Evolutionary conservation across 2,329 filamentous ascomycete species (phyloP).

Genomic region (Ophiostoma angusticollis): DNA sequence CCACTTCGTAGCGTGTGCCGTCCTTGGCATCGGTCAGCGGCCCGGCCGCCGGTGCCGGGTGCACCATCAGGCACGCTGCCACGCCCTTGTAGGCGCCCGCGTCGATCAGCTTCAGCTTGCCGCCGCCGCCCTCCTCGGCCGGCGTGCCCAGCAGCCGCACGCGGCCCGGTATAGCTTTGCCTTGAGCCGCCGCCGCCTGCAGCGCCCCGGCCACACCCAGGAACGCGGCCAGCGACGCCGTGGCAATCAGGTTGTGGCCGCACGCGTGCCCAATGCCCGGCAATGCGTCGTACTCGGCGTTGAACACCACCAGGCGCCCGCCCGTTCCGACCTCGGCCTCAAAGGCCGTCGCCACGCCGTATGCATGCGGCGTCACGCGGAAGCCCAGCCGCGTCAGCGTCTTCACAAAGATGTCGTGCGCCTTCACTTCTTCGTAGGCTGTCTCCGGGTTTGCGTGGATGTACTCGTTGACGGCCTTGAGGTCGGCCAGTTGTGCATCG

Average conservation of each 20-base stretch:
- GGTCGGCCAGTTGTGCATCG: conserved; percentile 3
- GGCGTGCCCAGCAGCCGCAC: conserved; percentile 28
- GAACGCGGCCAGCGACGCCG: conserved; percentile 23
- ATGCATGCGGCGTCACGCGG: conserved; percentile 32
- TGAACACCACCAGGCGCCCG: conserved; percentile 13
- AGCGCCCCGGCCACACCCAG: conserved; percentile 21
- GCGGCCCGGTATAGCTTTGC: conserved; percentile 13
- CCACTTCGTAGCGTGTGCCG: conserved; percentile 11
- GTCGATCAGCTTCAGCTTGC: conserved; percentile 31
- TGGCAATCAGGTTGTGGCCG: conserved; percentile 31
- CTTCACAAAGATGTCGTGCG: conserved; percentile 34
- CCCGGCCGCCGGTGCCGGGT: conserved; percentile 17
- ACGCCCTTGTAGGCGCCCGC: conserved; percentile 28
- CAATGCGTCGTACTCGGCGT: conserved; percentile 19
- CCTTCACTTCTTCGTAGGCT: conserved; percentile 35
- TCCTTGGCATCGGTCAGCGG: conserved; percentile 1
- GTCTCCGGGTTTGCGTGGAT: conserved; percentile 34
- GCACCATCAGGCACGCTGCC: conserved; percentile 28
- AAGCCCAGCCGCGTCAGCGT: conserved; percentile 32
- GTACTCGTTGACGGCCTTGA: conserved; percentile 3
- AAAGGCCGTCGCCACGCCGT: conserved; percentile 39
- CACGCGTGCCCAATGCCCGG: conserved; percentile 28
- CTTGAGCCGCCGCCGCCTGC: conserved; percentile 11
- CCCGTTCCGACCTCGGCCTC: conserved; percentile 20
- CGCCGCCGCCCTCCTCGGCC: conserved; percentile 29